Conservation (phyloP, 1,139 yeast genomes). For the Chernovozyma sophiae-reginae region DNA sequence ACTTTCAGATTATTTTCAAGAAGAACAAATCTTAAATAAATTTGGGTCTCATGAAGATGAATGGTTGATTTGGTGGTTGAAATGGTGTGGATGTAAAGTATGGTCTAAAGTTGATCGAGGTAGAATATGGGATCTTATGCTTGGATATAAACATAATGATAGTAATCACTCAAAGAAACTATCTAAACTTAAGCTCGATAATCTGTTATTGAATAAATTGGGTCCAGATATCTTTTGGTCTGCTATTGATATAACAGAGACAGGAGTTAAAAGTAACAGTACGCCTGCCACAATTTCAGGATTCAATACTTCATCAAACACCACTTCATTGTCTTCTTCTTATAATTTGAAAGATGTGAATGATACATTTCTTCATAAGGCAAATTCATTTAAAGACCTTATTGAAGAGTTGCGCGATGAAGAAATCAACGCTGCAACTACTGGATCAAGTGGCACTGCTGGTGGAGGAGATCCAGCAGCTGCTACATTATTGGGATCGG, state of each 20-base stretch:
- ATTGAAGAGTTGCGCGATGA: constrained; percentile 15
- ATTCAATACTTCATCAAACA: constrained; percentile 1
- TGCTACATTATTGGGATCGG: not conserved
- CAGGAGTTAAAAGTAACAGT: not conserved
- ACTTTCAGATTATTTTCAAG: constrained; percentile 69
- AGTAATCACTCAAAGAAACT: constrained; percentile 20
- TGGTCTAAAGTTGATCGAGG: constrained; percentile 82
- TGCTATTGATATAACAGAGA: constrained; percentile 16
- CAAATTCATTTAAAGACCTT: constrained; percentile 31
- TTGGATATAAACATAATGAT: constrained; percentile 67
- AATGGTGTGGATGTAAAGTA: constrained; percentile 86
- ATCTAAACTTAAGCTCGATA: constrained; percentile 25
- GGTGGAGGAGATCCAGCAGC: constrained; percentile 9
- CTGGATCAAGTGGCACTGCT: constrained; percentile 7
- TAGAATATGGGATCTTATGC: constrained; percentile 79
- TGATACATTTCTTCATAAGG: constrained; percentile 8
- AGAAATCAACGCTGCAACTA: not conserved
- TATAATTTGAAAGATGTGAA: not conserved
- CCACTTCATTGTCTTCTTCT: constrained; percentile 4
- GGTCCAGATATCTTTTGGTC: constrained; percentile 48
- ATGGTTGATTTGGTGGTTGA: constrained; percentile 95
- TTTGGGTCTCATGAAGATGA: constrained; percentile 70
- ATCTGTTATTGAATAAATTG: constrained; percentile 25
- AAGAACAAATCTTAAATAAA: constrained; percentile 69
- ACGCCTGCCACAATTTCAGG: not conserved